phyloP scores from a whole-genome alignment of 345 rosid genomes.

The Ceriops decandra region DNA sequence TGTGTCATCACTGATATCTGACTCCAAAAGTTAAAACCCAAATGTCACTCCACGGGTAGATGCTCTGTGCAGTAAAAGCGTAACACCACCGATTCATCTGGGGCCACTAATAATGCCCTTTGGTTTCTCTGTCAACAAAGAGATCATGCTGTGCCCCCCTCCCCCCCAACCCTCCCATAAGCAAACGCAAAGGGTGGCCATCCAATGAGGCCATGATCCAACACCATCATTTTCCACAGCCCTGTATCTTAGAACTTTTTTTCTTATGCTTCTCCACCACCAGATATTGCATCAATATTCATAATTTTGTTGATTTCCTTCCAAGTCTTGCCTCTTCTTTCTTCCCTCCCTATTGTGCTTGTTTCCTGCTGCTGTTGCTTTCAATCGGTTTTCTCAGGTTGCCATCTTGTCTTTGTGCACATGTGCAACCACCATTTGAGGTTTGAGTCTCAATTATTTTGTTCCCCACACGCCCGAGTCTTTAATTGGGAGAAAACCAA shows the following conservation, averaged over 20 bases:
- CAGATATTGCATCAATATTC: slow-evolving; percentile 1
- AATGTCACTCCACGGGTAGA: slow-evolving; percentile 2
- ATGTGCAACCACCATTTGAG: slow-evolving; percentile 31
- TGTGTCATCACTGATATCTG: neutral
- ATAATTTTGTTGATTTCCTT: neutral
- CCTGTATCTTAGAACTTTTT: neutral
- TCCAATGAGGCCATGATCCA: slow-evolving; percentile 12
- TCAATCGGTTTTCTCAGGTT: slow-evolving; percentile 8
- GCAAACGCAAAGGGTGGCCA: neutral
- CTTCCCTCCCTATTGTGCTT: neutral
- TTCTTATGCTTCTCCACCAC: slow-evolving; percentile 33
- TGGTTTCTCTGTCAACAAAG: slow-evolving; percentile 4
- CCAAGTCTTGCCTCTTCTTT: neutral
- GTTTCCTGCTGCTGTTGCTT: neutral
- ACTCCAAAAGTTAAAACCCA: neutral
- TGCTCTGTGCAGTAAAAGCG: neutral
- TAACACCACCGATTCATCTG: neutral
- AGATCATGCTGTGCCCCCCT: slow-evolving; percentile 10
- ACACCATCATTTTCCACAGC: slow-evolving; percentile 23
- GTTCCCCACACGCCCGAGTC: slow-evolving; percentile 27
- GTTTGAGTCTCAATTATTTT: slow-evolving; percentile 27
- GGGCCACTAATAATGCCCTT: neutral
- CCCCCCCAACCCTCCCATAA: neutral
- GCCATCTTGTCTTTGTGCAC: slow-evolving; percentile 22
- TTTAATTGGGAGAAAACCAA: slow-evolving; percentile 14